phyloP scores from a whole-genome alignment of 139 green algal species.

The Tetradesmus lagerheimii region DNA sequence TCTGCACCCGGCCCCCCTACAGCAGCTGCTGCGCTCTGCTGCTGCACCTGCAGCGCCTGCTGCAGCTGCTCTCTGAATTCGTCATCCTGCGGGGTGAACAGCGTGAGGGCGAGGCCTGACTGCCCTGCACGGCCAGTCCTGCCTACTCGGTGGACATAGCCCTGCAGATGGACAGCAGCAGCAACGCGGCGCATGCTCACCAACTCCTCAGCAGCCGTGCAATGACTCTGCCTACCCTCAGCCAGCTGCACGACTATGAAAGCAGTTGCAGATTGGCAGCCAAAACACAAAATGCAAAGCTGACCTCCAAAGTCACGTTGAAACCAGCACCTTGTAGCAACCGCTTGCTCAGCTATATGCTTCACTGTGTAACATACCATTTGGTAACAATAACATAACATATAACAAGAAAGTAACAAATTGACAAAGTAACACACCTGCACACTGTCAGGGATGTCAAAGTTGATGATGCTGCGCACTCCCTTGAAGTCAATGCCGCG shows the following conservation, averaged over 20 bases:
- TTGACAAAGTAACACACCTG: background rate
- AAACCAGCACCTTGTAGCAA: too few species aligned
- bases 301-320: too few species aligned
- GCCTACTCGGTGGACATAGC: slow-evolving; percentile 93
- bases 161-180: background rate
- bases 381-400: background rate
- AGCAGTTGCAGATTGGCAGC: background rate
- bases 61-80: slow-evolving; percentile 13
- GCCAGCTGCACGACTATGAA: background rate
- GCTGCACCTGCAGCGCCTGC: slow-evolving; percentile 28
- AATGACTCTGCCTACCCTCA: too few species aligned
- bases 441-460: slow-evolving; percentile 73
- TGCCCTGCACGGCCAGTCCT: slow-evolving; percentile 91
- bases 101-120: slow-evolving; percentile 71
- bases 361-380: too few species aligned
- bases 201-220: too few species aligned
- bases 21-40: background rate
- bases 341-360: too few species aligned
- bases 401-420: background rate
- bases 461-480: slow-evolving; percentile 94
- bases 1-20: background rate
- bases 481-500: slow-evolving; percentile 98
- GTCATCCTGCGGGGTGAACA: slow-evolving; percentile 64
- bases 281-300: too few species aligned
- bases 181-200: background rate